Base-by-base conservation (phyloP, 345 rosid species). In the Hibiscus syriacus region DNA sequence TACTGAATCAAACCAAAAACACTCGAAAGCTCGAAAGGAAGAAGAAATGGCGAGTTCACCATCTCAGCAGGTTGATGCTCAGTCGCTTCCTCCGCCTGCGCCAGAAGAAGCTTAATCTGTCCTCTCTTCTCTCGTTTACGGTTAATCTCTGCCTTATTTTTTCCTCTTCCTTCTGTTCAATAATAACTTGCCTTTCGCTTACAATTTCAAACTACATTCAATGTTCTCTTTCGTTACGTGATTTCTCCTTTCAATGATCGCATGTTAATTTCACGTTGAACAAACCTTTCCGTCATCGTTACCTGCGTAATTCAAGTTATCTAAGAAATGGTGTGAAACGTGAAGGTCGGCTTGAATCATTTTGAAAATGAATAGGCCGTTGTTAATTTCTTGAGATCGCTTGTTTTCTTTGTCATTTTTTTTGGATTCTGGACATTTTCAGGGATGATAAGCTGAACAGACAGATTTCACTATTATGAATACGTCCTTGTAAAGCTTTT, bases 121-220 rank as follows among this genome's bases (percentile, higher is more conserved):
- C 72, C 86, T 88, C 13, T 72, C 93, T 5, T 78, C 92, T 74
- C 77, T 90, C 67, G 73, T 92, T 67, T 84, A 72, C 67, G 97
- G 98, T 92, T 71, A 66, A 70, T 70, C 27, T 36, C 48, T 64
- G 14, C 26, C 55, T 4, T 53, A 66, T 36, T 32, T 61, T 41
- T n/a, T n/a, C n/a, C n/a, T n/a, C n/a, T n/a, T n/a, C n/a, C n/a
- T n/a, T n/a, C n/a, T n/a, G n/a, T n/a, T n/a, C n/a, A n/a, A n/a
- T n/a, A n/a, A n/a, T n/a, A n/a, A n/a, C n/a, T n/a, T n/a, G n/a
- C n/a, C n/a, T n/a, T n/a, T n/a, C n/a, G 54, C 29, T 69, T 30
- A 43, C 23, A 58, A 67, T 53, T 41, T 54, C 43, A 30, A 30
- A n/a, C 5, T 52, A 17, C 45, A 53, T 30, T 49, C 60, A 54